phyloP scores from a whole-genome alignment of 306 rosid species.

The Medicago ruthenica region DNA sequence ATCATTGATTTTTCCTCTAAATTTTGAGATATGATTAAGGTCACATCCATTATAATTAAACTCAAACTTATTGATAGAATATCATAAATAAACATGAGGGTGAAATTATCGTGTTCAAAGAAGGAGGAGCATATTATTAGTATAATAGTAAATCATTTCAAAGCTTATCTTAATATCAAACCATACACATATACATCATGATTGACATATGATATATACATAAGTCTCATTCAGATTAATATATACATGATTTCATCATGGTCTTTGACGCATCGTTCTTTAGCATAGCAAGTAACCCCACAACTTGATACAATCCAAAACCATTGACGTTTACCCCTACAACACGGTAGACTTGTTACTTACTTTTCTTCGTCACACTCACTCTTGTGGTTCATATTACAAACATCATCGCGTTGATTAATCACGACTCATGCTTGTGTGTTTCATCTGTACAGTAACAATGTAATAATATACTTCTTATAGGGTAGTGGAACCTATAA shows the following conservation, averaged over 20 bases:
- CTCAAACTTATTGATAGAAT: neutral
- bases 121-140: neutral
- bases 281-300: constrained; percentile 18
- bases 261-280: constrained; percentile 30
- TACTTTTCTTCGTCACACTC: constrained; percentile 24
- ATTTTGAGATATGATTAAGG: neutral
- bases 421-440: neutral
- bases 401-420: neutral
- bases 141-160: constrained; percentile 7
- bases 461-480: neutral
- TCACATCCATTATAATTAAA: neutral
- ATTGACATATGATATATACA: constrained; percentile 45
- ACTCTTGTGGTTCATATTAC: neutral
- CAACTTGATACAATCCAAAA: constrained; percentile 37
- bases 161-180: constrained; percentile 27
- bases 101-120: neutral
- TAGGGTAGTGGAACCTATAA: neutral
- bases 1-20: neutral
- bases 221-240: constrained; percentile 36
- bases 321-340: constrained; percentile 45
- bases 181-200: constrained; percentile 6
- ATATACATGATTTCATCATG: constrained; percentile 38
- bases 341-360: neutral
- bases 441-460: constrained; percentile 6
- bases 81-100: neutral